These are phyloP conservation scores for Aspergillus alliaceus DNA, from an alignment of 2,329 filamentous ascomycete genomes.

Conservation along the genomic window DNA sequence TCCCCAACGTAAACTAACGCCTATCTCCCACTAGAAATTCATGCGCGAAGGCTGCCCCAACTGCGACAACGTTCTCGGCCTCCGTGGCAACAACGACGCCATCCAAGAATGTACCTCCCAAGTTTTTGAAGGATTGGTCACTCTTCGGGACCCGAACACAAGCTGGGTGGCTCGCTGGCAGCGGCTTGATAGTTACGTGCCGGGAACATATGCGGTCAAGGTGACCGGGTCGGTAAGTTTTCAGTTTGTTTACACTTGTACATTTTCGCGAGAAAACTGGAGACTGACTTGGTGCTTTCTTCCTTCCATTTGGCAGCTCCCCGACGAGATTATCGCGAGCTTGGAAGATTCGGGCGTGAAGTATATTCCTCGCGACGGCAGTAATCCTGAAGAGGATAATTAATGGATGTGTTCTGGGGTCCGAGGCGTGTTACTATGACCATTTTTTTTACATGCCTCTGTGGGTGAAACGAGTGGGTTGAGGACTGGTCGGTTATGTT, in stretches of 20 bases:
- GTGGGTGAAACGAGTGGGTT: not conserved
- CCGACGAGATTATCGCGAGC: slow-evolving; percentile 56
- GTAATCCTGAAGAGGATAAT: slow-evolving; percentile 45
- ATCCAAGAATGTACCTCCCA: slow-evolving; percentile 93
- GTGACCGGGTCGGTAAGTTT: slow-evolving; percentile 75
- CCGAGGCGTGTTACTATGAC: no score
- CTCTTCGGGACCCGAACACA: slow-evolving; percentile 74
- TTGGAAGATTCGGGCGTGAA: slow-evolving; percentile 61
- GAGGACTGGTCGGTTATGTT: not conserved
- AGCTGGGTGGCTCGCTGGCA: slow-evolving; percentile 99
- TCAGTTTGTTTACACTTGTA: not conserved
- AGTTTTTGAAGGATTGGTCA: slow-evolving; percentile 91
- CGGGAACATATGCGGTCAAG: slow-evolving; percentile 91
- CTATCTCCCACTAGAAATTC: slow-evolving; percentile 66
- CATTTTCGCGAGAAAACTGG: no score
- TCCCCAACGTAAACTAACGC: not conserved
- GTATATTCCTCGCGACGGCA: slow-evolving; percentile 60
- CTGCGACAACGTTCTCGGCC: slow-evolving; percentile 88
- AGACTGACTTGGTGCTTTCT: not conserved
- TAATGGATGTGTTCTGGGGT: slow-evolving; percentile 14
- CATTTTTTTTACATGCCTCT: no score
- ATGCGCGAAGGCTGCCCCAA: slow-evolving; percentile 87
- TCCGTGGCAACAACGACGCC: slow-evolving; percentile 73
- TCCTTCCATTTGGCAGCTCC: slow-evolving; percentile 40
- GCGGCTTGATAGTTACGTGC: slow-evolving; percentile 81